Evolutionary conservation across 768 basidiomycete species (phyloP).

Genomic region (Leccinum variicolor): DNA sequence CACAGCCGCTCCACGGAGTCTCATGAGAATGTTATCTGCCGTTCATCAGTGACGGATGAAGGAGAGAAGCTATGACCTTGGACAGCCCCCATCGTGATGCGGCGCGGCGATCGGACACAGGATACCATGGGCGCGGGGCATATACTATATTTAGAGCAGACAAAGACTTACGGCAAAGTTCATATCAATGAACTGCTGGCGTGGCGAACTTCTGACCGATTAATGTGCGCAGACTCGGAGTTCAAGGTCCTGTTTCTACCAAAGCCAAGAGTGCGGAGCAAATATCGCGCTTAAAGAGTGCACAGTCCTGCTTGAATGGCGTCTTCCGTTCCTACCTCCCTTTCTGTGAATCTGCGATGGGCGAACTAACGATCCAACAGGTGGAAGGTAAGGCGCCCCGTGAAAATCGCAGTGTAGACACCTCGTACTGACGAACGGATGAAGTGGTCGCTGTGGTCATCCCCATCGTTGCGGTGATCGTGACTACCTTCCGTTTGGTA

Average conservation of each 20-base stretch:
- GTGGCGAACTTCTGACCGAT: background rate
- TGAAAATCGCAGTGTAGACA: background rate
- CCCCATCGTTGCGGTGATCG: background rate
- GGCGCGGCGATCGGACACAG: background rate
- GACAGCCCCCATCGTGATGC: background rate
- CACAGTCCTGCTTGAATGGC: background rate
- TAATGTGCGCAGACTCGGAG: background rate
- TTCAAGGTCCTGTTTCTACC: background rate
- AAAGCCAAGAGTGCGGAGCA: background rate
- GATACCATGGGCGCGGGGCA: background rate
- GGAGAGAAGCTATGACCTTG: background rate
- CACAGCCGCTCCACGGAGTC: background rate
- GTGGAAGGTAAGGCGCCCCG: background rate
- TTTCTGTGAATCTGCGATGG: background rate
- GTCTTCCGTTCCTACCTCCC: background rate
- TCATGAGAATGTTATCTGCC: background rate
- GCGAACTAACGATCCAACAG: constrained; percentile 2
- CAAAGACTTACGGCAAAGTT: background rate
- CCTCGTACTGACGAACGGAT: background rate
- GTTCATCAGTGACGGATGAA: background rate
- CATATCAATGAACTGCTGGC: background rate
- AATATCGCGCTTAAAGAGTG: background rate
- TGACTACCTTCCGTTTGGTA: background rate
- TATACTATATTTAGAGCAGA: background rate
- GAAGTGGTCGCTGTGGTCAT: background rate